These are phyloP conservation scores for Haberlea rhodopensis DNA, from an alignment of 257 asterid genomes.

Conservation along the genomic window DNA sequence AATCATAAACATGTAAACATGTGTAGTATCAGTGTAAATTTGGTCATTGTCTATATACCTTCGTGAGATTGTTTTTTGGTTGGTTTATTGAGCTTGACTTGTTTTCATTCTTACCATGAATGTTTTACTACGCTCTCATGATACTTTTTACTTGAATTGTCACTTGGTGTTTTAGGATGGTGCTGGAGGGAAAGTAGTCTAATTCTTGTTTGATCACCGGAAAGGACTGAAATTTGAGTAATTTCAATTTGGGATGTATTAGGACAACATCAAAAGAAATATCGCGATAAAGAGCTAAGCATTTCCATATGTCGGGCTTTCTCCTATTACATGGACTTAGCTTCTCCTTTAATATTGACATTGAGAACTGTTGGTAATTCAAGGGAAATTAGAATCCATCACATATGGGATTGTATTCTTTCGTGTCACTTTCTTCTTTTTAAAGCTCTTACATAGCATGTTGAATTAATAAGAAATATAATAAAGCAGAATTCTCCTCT, in stretches of 20 bases:
- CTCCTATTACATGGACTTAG: background rate
- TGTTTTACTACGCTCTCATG: background rate
- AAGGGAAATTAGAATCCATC: too few species aligned
- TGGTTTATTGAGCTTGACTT: background rate
- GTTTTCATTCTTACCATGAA: conserved; percentile 2
- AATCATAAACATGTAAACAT: background rate
- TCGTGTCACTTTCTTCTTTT: too few species aligned
- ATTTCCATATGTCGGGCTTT: background rate
- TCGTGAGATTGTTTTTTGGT: too few species aligned
- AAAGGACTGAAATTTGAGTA: background rate
- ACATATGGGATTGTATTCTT: too few species aligned
- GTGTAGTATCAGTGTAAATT: conserved; percentile 8
- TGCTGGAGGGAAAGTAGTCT: background rate
- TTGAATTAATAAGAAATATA: too few species aligned
- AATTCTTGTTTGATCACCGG: conserved; percentile 8
- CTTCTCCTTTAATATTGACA: background rate
- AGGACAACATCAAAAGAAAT: background rate
- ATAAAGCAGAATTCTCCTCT: too few species aligned
- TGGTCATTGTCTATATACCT: background rate
- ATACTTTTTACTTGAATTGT: conserved; percentile 13
- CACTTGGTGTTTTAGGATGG: conserved; percentile 14
- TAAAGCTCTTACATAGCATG: too few species aligned
- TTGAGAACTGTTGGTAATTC: too few species aligned
- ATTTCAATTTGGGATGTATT: background rate
- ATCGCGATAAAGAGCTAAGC: background rate